Percentiles rank a stretch among this genome's conserved stretches.
Conservation (phyloP, 345 rosid genomes). For the Carallia pectinifolia region DNA sequence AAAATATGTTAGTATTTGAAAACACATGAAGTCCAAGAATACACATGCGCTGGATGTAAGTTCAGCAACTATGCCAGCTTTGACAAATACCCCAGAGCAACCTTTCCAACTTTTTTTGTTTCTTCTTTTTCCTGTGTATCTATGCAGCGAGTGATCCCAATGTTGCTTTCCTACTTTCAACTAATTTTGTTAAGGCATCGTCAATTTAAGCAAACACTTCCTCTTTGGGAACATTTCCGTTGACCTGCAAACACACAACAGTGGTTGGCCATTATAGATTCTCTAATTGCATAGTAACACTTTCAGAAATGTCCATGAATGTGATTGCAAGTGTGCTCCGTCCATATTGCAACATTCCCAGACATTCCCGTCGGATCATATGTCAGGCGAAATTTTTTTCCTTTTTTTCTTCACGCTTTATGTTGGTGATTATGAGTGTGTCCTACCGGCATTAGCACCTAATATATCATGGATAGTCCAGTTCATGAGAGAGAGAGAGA, state of each 20-base stretch:
- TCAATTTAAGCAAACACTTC: slow-evolving; percentile 63
- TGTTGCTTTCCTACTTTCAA: slow-evolving; percentile 36
- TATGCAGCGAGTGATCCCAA: slow-evolving; percentile 41
- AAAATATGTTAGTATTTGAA: too few relatives aligned
- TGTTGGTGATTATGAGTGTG: background rate
- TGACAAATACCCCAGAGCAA: background rate
- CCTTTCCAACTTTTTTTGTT: background rate
- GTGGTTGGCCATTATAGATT: background rate
- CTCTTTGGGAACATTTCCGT: slow-evolving; percentile 56
- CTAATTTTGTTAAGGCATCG: slow-evolving; percentile 41
- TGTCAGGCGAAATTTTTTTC: background rate
- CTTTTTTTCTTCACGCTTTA: background rate
- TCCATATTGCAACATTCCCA: too few relatives aligned
- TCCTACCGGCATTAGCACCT: background rate
- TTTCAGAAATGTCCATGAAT: background rate
- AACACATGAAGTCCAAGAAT: too few relatives aligned
- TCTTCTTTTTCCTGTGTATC: slow-evolving; percentile 1
- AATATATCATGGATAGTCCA: background rate
- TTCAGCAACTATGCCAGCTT: background rate
- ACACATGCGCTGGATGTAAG: too few relatives aligned
- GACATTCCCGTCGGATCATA: background rate
- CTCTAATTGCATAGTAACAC: background rate
- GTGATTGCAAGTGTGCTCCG: background rate
- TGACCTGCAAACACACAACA: slow-evolving; percentile 42
- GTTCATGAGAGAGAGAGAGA: background rate